Evolutionary conservation across 2,329 filamentous ascomycete species (phyloP), one percentile per base, ranked within the genome.

Genomic region (Pleoardoris graminearum): DNA sequence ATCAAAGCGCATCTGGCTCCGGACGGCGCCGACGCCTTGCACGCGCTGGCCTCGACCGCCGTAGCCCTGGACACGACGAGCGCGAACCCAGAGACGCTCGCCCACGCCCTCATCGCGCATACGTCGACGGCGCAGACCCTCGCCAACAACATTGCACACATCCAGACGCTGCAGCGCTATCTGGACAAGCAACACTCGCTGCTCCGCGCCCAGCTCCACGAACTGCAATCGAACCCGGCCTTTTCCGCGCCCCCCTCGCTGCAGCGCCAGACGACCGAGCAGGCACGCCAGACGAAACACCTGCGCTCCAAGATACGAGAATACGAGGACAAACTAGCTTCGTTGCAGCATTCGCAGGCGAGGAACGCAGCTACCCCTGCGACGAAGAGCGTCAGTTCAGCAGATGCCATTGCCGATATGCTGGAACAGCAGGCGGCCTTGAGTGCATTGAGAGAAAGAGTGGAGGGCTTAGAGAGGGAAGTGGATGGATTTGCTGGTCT

Each of bases 261-360:
- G 3, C 82, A 84, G 10, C 84, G 85, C 59, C 82, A 87, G 59
- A 93, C 91, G n/a, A 79, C 86, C 3, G 87, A 94, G 45, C 83
- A 88, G 73, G 85, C 86, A 58, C 85, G 89, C 49, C 85, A 81
- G 50, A 83, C 87, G 43, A 91, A 90, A 68, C 75, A 82, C n/a
- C 77, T 90, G 32, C 76, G 80, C 12, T 75, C 84, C 2, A 87
- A 87, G 61, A 77, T 92, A 1, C 83, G 83, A 14, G 90, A 94
- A 65, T 83, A 89, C 46, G 68, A 72, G 41, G 68, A 72, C 32
- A 66, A 63, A 37, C 60, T 75, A 11, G 60, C 53, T 75, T 83
- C 58, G 67, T 77, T 51, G 25, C 63, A 69, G 22, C 51, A 52
- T 7, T 53, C 50, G 16, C 67, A 68, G 33, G 53, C 53, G 36